Base-by-base conservation (phyloP, 1,284 basidiomycete species). In the Neonothopanus nambi region DNA sequence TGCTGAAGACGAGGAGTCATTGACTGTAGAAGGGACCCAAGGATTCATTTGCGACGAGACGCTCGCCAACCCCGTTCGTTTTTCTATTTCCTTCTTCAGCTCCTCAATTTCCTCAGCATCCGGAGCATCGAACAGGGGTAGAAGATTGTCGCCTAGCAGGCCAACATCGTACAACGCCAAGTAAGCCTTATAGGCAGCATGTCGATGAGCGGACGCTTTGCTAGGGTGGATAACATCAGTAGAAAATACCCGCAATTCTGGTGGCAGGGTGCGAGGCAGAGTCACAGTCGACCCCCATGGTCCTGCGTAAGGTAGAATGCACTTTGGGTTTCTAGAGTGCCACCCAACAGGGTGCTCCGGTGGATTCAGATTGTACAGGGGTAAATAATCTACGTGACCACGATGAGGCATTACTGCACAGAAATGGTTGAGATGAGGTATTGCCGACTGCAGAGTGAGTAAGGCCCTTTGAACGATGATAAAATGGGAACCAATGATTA, bases 161-260 rank as follows among this genome's bases (percentile, higher is more conserved):
- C 78, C 80, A 0, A 77, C 73, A 1, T 80, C 63, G 62, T 87
- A 84, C 1, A 94, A 71, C 3, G 73, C 67, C 11, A 74, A 57
- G 64, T 91, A 91, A 0, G 87, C 85, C 42, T 80, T 70, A 67
- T 86, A 93, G 0, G 91, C 90, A 1, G 78, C 85, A 51, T 85
- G 82, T 41, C 82, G 79, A 60, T 83, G 79, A 1, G 91, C 90
- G 1, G 79, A 82, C 13, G 75, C 74, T 60, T 86, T 89, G 13
- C 73, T 77, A 2, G 57, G 61, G 61, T 84, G 81, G 33, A 75
- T 67, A 12, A 71, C 63, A 0, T 75, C 70, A 0, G 82, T 82
- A 2, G 68, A 64, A 61, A 85, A 83, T 30, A 73, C 67, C 4
- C 87, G 80, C 30, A 81, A 72, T 8, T 78, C 65, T 2, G 72